phyloP scores from a whole-genome alignment of 2,329 filamentous ascomycete genomes.

The Metarhizium robertsii region DNA sequence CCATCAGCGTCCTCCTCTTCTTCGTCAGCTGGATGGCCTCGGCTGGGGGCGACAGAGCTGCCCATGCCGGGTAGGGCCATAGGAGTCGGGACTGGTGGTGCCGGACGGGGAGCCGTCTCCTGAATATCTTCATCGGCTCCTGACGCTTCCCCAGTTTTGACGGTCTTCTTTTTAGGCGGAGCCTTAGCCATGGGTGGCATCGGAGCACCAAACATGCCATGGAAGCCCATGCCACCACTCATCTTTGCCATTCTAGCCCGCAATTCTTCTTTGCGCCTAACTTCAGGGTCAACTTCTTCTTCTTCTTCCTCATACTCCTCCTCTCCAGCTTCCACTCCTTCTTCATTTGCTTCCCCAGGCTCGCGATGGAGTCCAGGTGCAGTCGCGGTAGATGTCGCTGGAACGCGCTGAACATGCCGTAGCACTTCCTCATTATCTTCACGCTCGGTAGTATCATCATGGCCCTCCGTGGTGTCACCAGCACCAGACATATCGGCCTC shows the following conservation, averaged over 20 bases:
- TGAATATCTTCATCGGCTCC: constrained; percentile 32
- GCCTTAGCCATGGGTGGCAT: constrained; percentile 50
- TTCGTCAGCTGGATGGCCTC: constrained; percentile 22
- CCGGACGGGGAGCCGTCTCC: constrained; percentile 31
- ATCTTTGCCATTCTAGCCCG: constrained; percentile 96
- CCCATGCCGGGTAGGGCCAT: constrained; percentile 67
- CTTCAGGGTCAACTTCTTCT: constrained; percentile 80
- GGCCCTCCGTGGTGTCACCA: constrained; percentile 53
- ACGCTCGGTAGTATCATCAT: constrained; percentile 54
- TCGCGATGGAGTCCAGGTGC: constrained; percentile 4
- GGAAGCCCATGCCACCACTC: constrained; percentile 95
- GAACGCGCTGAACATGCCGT: constrained; percentile 24
- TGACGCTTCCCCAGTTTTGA: constrained; percentile 28
- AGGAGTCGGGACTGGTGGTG: constrained; percentile 48
- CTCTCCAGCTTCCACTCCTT: constrained; percentile 30
- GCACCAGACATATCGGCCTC: constrained; percentile 57
- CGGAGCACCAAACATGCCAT: constrained; percentile 78
- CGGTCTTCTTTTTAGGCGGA: constrained; percentile 40
- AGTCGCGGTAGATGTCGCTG: constrained; percentile 21
- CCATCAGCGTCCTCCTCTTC: constrained; percentile 2
- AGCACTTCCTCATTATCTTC: constrained; percentile 63
- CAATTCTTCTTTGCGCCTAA: constrained; percentile 75
- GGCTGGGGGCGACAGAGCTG: constrained; percentile 37
- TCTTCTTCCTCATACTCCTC: constrained; percentile 67
- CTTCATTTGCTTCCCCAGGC: constrained; percentile 55